Evolutionary conservation across 2,329 filamentous ascomycete genomes (phyloP).

Genomic region (Leptosphaerulina australis): DNA sequence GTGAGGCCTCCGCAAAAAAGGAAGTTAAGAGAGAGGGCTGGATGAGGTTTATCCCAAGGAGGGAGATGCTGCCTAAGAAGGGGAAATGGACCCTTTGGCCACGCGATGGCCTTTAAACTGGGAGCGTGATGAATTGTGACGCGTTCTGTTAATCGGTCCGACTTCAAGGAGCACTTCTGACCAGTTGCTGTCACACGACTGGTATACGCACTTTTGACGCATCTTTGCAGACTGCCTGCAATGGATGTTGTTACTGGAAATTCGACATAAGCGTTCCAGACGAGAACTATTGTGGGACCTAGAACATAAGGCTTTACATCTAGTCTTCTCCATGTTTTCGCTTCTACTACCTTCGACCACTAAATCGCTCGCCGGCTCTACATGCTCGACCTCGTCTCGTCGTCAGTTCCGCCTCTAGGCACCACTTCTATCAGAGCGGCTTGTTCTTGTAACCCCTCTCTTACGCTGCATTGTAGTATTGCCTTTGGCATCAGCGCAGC

Average conservation of each 20-base stretch:
- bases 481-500: not conserved
- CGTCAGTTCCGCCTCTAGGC: not conserved
- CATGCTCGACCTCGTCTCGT: not conserved
- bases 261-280: constrained; percentile 1
- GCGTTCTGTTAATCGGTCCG: not conserved
- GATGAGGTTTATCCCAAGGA: constrained; percentile 27
- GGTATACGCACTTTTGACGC: not conserved
- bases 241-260: not conserved
- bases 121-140: not conserved
- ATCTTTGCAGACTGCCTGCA: not conserved
- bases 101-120: not conserved
- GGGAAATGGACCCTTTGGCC: constrained; percentile 16
- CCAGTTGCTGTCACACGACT: not conserved
- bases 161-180: not conserved
- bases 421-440: not conserved
- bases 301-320: constrained; percentile 1
- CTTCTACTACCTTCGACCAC: too few species aligned
- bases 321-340: too few species aligned
- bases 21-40: constrained; percentile 25
- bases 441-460: not conserved
- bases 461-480: not conserved
- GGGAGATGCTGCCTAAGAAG: constrained; percentile 15
- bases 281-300: constrained; percentile 9
- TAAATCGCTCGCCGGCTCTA: too few species aligned
- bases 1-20: constrained; percentile 21